Evolutionary conservation across 331 rosid species (phyloP).

Genomic region (Acacia pycnantha): DNA sequence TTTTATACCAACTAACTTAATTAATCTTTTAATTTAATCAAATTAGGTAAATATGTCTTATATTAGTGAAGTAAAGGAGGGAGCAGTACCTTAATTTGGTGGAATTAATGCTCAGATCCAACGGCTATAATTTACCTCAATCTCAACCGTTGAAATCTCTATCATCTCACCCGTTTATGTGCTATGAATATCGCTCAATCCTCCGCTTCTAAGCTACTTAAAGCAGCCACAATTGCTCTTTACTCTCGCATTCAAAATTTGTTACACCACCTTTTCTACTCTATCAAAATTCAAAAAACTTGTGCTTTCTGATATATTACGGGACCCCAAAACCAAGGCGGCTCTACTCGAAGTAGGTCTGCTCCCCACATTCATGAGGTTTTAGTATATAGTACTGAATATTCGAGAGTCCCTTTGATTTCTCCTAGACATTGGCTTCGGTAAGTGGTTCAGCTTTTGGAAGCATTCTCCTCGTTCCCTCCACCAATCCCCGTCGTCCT

Average conservation of each 20-base stretch:
- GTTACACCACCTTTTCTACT: neutral
- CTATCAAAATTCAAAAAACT: neutral
- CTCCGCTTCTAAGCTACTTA: neutral
- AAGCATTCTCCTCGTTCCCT: slow-evolving; percentile 22
- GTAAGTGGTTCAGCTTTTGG: slow-evolving; percentile 30
- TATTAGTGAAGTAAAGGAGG: no score
- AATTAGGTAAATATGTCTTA: no score
- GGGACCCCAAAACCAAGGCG: no score
- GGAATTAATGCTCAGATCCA: neutral
- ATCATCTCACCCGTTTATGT: neutral
- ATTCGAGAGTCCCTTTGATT: slow-evolving; percentile 21
- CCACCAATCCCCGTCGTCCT: slow-evolving; percentile 11
- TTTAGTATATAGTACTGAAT: neutral
- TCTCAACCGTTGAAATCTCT: neutral
- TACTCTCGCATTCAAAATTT: slow-evolving; percentile 18
- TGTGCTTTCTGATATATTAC: neutral
- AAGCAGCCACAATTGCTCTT: neutral
- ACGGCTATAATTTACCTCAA: neutral
- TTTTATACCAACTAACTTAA: no score
- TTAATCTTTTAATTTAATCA: no score
- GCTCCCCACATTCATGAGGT: slow-evolving; percentile 33
- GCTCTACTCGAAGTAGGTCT: neutral
- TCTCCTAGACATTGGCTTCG: slow-evolving; percentile 47
- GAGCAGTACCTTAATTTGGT: no score
- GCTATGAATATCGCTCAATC: neutral